phyloP scores from a whole-genome alignment of 768 basidiomycete species.

The Trametes villosa region DNA sequence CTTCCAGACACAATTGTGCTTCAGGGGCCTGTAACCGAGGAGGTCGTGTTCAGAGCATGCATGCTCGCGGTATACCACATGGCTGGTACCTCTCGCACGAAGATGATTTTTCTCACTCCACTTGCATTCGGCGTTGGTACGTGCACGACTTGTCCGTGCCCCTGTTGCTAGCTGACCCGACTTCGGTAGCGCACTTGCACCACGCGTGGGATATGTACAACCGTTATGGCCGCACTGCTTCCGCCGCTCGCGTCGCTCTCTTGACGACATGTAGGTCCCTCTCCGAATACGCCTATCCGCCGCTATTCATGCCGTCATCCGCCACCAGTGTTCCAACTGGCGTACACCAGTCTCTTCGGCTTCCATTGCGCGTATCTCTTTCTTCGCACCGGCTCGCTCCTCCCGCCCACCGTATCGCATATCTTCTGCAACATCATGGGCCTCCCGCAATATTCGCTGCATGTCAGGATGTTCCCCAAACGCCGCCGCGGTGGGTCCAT shows the following conservation, averaged over 20 bases:
- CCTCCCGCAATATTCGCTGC: slow-evolving; percentile 67
- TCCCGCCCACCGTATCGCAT: slow-evolving; percentile 80
- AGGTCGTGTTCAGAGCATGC: slow-evolving; percentile 88
- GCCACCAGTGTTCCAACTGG: slow-evolving; percentile 76
- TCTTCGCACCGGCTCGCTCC: slow-evolving; percentile 80
- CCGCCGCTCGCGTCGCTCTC: slow-evolving; percentile 68
- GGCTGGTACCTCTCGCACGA: slow-evolving; percentile 53
- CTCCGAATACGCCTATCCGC: slow-evolving; percentile 15
- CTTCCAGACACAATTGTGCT: not conserved
- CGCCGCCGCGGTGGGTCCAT: slow-evolving; percentile 53
- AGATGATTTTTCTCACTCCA: slow-evolving; percentile 81
- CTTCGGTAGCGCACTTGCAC: slow-evolving; percentile 78
- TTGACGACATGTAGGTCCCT: slow-evolving; percentile 54
- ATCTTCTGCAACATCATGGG: slow-evolving; percentile 96
- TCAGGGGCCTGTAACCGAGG: slow-evolving; percentile 93
- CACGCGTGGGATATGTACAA: slow-evolving; percentile 90
- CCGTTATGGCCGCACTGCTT: slow-evolving; percentile 65
- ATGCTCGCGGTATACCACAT: slow-evolving; percentile 76
- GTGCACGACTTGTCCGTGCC: slow-evolving; percentile 32
- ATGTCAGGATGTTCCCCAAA: slow-evolving; percentile 56
- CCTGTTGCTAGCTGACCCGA: not conserved
- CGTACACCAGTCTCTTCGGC: slow-evolving; percentile 93
- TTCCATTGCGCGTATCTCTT: slow-evolving; percentile 86
- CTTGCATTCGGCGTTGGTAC: slow-evolving; percentile 87
- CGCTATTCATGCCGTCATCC: not conserved